These are phyloP conservation scores for Cyclotella baltica DNA, from an alignment of 108 stramenopile genomes.

Conservation along the genomic window DNA sequence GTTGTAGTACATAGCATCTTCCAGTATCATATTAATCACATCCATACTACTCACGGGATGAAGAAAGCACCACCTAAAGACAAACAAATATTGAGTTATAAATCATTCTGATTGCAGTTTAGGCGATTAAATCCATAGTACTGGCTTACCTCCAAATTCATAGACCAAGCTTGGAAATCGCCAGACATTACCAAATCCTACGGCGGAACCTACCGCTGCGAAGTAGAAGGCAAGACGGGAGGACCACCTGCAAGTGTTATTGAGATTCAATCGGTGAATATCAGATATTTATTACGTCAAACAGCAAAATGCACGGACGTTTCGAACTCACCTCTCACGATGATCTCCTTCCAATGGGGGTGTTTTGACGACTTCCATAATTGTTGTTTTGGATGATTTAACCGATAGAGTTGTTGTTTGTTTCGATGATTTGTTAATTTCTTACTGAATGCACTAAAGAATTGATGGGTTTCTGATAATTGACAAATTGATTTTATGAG, in stretches of 20 bases:
- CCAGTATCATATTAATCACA: too few species aligned
- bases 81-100: too few species aligned
- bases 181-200: constrained; percentile 83
- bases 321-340: not conserved
- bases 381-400: too few species aligned
- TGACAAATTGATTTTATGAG: not conserved
- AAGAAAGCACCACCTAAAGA: constrained; percentile 75
- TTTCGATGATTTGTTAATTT: not conserved
- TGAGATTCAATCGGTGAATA: not conserved
- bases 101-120: too few species aligned
- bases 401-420: not conserved
- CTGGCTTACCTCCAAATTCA: constrained; percentile 74
- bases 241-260: constrained; percentile 1
- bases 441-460: not conserved
- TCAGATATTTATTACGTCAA: not conserved
- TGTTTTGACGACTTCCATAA: not conserved
- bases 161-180: constrained; percentile 73
- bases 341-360: not conserved
- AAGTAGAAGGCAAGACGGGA: constrained; percentile 2
- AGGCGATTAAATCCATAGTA: too few species aligned
- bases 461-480: not conserved
- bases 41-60: too few species aligned
- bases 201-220: constrained; percentile 17
- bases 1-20: too few species aligned
- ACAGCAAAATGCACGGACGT: not conserved